phyloP scores from a whole-genome alignment of 371 early-diverging fungal genomes.

The Circinella umbellata region DNA sequence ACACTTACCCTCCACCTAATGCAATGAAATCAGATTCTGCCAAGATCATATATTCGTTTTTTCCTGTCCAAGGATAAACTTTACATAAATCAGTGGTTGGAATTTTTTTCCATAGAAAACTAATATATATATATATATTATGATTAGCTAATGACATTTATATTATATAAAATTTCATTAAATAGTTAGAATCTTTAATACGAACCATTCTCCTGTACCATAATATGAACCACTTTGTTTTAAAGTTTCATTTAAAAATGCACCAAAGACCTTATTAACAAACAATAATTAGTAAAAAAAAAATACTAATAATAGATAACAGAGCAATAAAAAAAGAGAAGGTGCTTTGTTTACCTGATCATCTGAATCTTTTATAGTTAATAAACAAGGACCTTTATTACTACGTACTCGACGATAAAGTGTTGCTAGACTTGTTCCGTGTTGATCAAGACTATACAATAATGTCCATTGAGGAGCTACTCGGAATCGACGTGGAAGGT shows the following conservation, averaged over 20 bases:
- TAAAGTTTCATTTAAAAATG: slow-evolving; percentile 79
- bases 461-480: slow-evolving; percentile 77
- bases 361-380: slow-evolving; percentile 74
- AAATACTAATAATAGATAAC: too few relatives aligned
- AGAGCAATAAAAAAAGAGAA: too few relatives aligned
- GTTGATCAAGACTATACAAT: slow-evolving; percentile 89
- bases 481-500: slow-evolving; percentile 67
- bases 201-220: slow-evolving; percentile 90
- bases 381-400: slow-evolving; percentile 69
- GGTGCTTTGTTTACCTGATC: slow-evolving; percentile 47
- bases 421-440: slow-evolving; percentile 88
- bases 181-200: too few relatives aligned
- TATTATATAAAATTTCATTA: too few relatives aligned
- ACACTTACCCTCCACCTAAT: slow-evolving; percentile 86
- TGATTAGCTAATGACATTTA: too few relatives aligned
- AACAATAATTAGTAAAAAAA: too few relatives aligned
- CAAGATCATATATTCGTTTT: slow-evolving; percentile 88
- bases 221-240: slow-evolving; percentile 72
- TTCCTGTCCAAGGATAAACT: slow-evolving; percentile 84
- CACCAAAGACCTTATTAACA: slow-evolving; percentile 80
- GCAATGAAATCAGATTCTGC: slow-evolving; percentile 86
- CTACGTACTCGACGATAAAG: slow-evolving; percentile 66
- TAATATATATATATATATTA: slow-evolving; percentile 25
- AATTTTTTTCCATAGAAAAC: slow-evolving; percentile 81
- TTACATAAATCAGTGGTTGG: slow-evolving; percentile 18